A percentile compares a stretch with the other conserved stretches of the same genome.
phyloP scores from a whole-genome alignment of 768 basidiomycete genomes.

The Suillus fuscotomentosus region DNA sequence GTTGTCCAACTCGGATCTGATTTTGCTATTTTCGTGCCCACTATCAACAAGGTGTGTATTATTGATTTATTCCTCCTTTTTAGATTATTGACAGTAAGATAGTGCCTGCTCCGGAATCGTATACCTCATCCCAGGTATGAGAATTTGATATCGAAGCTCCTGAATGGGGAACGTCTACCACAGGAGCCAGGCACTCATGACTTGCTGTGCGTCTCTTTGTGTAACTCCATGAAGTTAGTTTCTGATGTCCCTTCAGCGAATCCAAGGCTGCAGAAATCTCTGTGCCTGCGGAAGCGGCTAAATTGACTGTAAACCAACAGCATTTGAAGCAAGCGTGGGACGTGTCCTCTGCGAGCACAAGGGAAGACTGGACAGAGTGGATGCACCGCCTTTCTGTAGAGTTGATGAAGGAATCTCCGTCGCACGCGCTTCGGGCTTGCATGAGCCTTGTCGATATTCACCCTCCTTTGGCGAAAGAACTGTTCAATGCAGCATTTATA shows the following conservation, averaged over 20 bases:
- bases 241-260: slow-evolving; percentile 43
- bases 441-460: slow-evolving; percentile 92
- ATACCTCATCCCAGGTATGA: slow-evolving; percentile 87
- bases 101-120: slow-evolving; percentile 77
- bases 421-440: slow-evolving; percentile 95
- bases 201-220: slow-evolving; percentile 46
- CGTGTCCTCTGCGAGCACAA: slow-evolving; percentile 66
- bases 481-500: slow-evolving; percentile 97
- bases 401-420: slow-evolving; percentile 97
- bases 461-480: slow-evolving; percentile 85
- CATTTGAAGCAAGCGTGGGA: slow-evolving; percentile 98
- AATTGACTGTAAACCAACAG: slow-evolving; percentile 94
- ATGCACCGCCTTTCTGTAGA: slow-evolving; percentile 90
- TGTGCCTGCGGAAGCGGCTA: slow-evolving; percentile 83
- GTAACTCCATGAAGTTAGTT: background rate
- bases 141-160: slow-evolving; percentile 79
- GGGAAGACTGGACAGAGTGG: slow-evolving; percentile 95
- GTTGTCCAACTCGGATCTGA: slow-evolving; percentile 94
- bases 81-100: slow-evolving; percentile 6
- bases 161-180: slow-evolving; percentile 89
- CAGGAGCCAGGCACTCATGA: slow-evolving; percentile 80
- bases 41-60: slow-evolving; percentile 81
- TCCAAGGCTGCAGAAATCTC: slow-evolving; percentile 68
- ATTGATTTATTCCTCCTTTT: background rate
- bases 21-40: slow-evolving; percentile 96